Conservation (phyloP, 164 flowering plant species). For the Piper betle region DNA sequence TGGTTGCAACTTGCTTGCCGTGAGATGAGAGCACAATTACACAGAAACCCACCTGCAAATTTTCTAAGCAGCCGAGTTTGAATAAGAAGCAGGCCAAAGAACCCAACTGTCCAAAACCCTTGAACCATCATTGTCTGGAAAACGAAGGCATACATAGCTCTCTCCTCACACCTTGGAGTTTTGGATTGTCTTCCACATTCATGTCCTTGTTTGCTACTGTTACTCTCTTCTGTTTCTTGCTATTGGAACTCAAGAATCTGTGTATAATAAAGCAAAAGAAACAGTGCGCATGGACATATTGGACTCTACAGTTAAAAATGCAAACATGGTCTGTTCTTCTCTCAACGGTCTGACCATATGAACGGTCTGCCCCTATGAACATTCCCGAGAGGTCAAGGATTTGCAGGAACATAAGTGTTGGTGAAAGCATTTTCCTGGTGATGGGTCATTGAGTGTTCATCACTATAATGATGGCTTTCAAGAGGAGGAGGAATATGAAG, state of each 20-base stretch:
- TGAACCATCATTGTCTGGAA: neutral
- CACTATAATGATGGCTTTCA: neutral
- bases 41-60: too few species aligned
- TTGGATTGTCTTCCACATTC: neutral
- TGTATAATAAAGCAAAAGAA: too few species aligned
- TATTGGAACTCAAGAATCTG: too few species aligned
- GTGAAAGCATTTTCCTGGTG: conserved; percentile 6
- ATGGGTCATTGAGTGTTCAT: conserved; percentile 13
- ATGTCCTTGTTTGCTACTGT: neutral
- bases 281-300: conserved; percentile 1
- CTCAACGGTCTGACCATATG: conserved; percentile 11
- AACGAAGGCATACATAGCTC: neutral
- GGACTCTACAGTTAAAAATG: conserved; percentile 14
- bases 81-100: neutral
- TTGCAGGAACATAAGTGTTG: conserved; percentile 24
- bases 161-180: neutral
- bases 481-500: conserved; percentile 16
- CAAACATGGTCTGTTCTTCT: too few species aligned
- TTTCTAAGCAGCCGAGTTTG: neutral
- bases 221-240: too few species aligned
- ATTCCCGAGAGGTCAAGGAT: conserved; percentile 63
- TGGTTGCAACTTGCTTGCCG: neutral
- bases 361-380: conserved; percentile 42
- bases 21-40: neutral
- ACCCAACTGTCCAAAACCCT: too few species aligned